These are phyloP conservation scores for Starmera dryadoides DNA, from an alignment of 805 yeast genomes.

Conservation along the genomic window DNA sequence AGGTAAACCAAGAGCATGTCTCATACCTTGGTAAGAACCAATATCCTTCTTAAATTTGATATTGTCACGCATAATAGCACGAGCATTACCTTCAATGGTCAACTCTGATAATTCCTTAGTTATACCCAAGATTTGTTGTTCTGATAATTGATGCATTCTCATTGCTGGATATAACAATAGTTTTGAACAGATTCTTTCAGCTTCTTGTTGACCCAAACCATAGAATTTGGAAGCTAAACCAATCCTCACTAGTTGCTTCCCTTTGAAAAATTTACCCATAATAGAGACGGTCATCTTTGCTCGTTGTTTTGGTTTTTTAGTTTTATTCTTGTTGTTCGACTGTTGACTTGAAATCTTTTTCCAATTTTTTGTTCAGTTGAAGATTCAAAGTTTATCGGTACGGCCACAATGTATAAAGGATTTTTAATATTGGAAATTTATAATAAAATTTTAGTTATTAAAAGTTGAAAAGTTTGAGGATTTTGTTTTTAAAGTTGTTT, in stretches of 20 bases:
- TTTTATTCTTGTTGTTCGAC: not conserved
- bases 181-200: conserved; percentile 73
- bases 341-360: not conserved
- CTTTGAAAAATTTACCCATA: not conserved
- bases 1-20: conserved; percentile 81
- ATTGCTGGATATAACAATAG: conserved; percentile 88
- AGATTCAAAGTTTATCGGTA: not conserved
- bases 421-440: too few relatives aligned
- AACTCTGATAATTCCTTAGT: conserved; percentile 81
- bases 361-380: not conserved
- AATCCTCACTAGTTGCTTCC: conserved; percentile 16
- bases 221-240: conserved; percentile 79
- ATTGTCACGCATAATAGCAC: conserved; percentile 68
- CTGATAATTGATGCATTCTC: conserved; percentile 90
- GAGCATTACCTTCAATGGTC: conserved; percentile 75
- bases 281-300: not conserved
- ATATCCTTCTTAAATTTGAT: conserved; percentile 72
- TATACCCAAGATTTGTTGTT: conserved; percentile 77
- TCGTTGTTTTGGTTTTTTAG: not conserved
- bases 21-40: conserved; percentile 81
- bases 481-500: too few relatives aligned
- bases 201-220: conserved; percentile 76
- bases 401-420: too few relatives aligned
- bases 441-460: too few relatives aligned
- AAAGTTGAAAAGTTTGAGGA: too few relatives aligned